Base-by-base conservation (phyloP, 2,329 filamentous ascomycete species). In the Ascochyta fabae region DNA sequence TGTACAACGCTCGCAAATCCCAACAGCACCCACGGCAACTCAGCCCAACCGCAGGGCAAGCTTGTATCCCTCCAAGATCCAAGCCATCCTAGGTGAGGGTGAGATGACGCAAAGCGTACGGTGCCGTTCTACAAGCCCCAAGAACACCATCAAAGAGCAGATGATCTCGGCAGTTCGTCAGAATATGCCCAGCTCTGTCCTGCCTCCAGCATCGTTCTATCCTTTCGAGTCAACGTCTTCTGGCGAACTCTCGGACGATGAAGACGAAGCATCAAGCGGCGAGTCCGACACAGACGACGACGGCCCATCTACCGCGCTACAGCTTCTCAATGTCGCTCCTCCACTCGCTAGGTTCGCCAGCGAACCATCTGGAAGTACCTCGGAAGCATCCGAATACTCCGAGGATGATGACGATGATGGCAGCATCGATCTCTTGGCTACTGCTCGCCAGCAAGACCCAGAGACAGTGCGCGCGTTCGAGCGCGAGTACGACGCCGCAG, bases 131-230 rank as follows among this genome's bases (percentile, higher is more conserved):
- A 51, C 10, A 58, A 55, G 13, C 48, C 54, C 33, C 26, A 62
- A 59, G 35, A 55, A 56, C 2, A 48, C 68, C 1, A 79, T 96
- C 87, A 53, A 84, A 74, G 22, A 96, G 78, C 22, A 93, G 81
- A 68, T 88, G 80, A 38, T 88, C 77, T 61, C 91, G 80, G 53
- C 89, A 78, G 59, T 94, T 83, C 53, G 88, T 81, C 45, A 94
- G 78, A 46, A 94, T 81, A 43, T 81, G 6, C 76, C 77, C 0
- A 78, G 72, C 12, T 81, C 80, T 0, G 51, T 62, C 7, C 71
- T 82, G 1, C 80, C 80, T 2, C 77, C 78, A 1, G 75, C 80
- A 0, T 77, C 78, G 0, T 80, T 77, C 55, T 72, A 79, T 26
- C 72, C 75, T 0, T 71, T 76, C 42, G 73, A 76, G 38, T 75